Evolutionary conservation across 306 rosid genomes (phyloP), one percentile per base, ranked within the genome.

Genomic region (Prunus mira): DNA sequence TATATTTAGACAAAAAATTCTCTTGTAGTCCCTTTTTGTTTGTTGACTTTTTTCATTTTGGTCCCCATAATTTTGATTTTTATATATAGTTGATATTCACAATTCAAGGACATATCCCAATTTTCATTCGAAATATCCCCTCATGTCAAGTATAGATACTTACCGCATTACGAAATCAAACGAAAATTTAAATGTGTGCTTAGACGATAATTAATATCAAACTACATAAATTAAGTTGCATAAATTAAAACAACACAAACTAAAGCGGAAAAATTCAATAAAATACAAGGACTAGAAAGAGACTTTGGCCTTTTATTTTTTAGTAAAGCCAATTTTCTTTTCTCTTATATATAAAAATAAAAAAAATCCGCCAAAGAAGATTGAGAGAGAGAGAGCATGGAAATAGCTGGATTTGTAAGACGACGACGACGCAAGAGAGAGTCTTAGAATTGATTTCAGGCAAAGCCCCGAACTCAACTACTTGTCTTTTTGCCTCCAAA

Each of bases 391-490:
- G 46, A 20, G 62, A 22, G 73, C 46, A 78, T 56, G 84, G 85
- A 75, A 78, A 64, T 57, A 70, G 84, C 82, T 73, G 85, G 84
- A 78, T 78, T 71, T 67, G 65, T 75, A 70, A 69, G 63, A 62
- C 62, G 72, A 67, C 62, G 72, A 67, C 78, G 65, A 41, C 69
- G 75, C 13, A 34, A n/a, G 64, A 15, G 32, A 28, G 62, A 11
- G 55, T n/a, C 51, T 76, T 38, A 6, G 43, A 38, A 38, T 38
- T 41, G 45, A 50, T 19, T 65, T 63, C 61, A 41, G 54, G 50
- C 30, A 15, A 25, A 69, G 71, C 62, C 67, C 41, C 65, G 17
- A 22, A 13, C 65, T 24, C 17, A 45, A 52, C 51, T 67, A 2
- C 46, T 34, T 3, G 12, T 32, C 30, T 66, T 79, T 65, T 71